Evolutionary conservation across 176 grass and related monocot genomes (phyloP).

Genomic region (Musa schizocarpa): DNA sequence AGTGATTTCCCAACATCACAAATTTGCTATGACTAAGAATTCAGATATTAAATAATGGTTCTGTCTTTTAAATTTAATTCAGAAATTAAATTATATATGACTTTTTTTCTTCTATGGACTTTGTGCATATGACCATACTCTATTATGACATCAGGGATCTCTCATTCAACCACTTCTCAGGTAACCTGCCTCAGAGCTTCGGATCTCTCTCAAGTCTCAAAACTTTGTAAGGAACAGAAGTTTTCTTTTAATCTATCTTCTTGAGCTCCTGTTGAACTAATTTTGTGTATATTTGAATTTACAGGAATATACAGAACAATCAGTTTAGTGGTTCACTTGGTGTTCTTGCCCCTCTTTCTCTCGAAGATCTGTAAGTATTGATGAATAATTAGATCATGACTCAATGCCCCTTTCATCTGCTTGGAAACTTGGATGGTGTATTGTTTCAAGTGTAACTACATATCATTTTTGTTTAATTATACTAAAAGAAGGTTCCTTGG

Average conservation of each 20-base stretch:
- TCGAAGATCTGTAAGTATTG: constrained; percentile 77
- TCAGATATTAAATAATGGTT: neutral
- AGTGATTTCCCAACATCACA: neutral
- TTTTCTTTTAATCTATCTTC: neutral
- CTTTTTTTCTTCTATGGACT: neutral
- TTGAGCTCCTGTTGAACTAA: neutral
- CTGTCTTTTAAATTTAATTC: neutral
- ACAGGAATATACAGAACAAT: constrained; percentile 79
- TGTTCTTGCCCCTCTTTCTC: constrained; percentile 53
- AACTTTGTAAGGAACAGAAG: constrained; percentile 51
- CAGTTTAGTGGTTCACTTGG: constrained; percentile 67
- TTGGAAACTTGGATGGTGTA: no score
- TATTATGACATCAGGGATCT: constrained; percentile 63
- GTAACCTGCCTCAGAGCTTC: constrained; percentile 75
- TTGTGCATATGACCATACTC: neutral
- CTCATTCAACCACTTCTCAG: constrained; percentile 80
- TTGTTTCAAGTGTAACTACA: no score
- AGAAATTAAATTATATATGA: neutral
- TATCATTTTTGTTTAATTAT: no score
- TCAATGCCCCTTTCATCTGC: neutral
- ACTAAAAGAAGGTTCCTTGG: neutral
- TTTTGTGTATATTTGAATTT: neutral
- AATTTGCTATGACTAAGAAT: neutral
- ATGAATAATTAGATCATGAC: constrained; percentile 1
- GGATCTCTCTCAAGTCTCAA: constrained; percentile 49